Evolutionary conservation across 2,329 filamentous ascomycete species (phyloP).

Genomic region (Alternaria gansuensis): DNA sequence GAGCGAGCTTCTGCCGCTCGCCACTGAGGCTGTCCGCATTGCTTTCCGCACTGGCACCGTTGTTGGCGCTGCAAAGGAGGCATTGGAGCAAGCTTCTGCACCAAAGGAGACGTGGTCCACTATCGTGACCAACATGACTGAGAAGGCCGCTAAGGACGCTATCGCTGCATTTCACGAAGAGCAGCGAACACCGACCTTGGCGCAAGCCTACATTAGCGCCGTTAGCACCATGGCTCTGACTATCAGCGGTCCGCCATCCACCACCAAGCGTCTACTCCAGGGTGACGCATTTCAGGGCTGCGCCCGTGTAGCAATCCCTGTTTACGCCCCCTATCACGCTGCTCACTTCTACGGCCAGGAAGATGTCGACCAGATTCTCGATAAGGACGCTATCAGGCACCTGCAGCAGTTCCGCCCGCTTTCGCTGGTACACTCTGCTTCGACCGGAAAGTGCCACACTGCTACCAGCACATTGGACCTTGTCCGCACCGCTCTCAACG

Average conservation of each 20-base stretch:
- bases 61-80: slow-evolving; percentile 55
- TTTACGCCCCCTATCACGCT: slow-evolving; percentile 68
- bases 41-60: slow-evolving; percentile 69
- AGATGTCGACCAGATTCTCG: slow-evolving; percentile 63
- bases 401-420: slow-evolving; percentile 56
- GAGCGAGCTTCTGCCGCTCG: slow-evolving; percentile 68
- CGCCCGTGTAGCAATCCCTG: slow-evolving; percentile 63
- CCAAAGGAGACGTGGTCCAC: slow-evolving; percentile 72
- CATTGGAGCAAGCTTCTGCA: slow-evolving; percentile 62
- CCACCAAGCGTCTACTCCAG: slow-evolving; percentile 62
- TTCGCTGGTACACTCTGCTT: slow-evolving; percentile 58
- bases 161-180: slow-evolving; percentile 67
- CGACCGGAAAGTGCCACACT: slow-evolving; percentile 57
- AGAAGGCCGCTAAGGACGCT: slow-evolving; percentile 61
- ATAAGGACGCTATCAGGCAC: slow-evolving; percentile 51
- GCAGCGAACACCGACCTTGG: slow-evolving; percentile 60
- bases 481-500: slow-evolving; percentile 54
- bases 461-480: slow-evolving; percentile 59
- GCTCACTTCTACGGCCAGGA: slow-evolving; percentile 62
- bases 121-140: slow-evolving; percentile 66
- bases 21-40: slow-evolving; percentile 70
- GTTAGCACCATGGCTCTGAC: slow-evolving; percentile 68
- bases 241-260: slow-evolving; percentile 66
- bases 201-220: slow-evolving; percentile 66
- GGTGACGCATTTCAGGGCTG: slow-evolving; percentile 60